Evolutionary conservation across 495 filamentous ascomycete species (phyloP), one percentile per base, ranked within the genome.

Genomic region (Aspergillus campestris): DNA sequence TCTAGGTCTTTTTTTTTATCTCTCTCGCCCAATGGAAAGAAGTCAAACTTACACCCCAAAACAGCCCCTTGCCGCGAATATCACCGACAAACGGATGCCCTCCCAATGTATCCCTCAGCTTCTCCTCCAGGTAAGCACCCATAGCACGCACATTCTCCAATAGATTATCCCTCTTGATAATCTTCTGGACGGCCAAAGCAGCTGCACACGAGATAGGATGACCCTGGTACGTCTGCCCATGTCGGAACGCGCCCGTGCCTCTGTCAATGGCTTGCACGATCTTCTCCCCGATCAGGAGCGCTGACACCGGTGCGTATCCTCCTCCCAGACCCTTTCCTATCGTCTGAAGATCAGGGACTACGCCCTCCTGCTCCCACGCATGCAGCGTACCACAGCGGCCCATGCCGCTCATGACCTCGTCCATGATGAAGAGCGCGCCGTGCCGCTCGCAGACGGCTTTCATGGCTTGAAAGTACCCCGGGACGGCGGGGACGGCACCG

Each of bases 401-500:
- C 77, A 86, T 86, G 0, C 84, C 86, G 53, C 82, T 79, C 85
- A 91, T 89, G 31, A 88, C 76, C 48, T 91, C 86, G 45, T 91
- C 86, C 6, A 86, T 62, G 38, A 89, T 81, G 27, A 87, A 66
- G 3, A 89, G 71, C 0, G 78, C 80, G 28, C 81, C 84, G 52
- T 86, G 69, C 46, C 75, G 75, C 28, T 78, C 62, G 55, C 84
- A 87, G 4, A 90, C 54, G 5, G 61, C 57, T 55, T 73, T 73
- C 65, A 87, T 77, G 31, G 78, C 79, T 32, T 63, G 60, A 44
- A 87, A 73, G 48, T 88, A 90, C 0, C 81, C 83, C 0, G 68
- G 61, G 3, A 83, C 73, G 8, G 80, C 67, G 8, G 82, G 73
- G 7, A 83, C 77, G 56, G 79, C 84, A 0, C 81, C 84, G 14